A percentile compares a stretch with the other conserved stretches of the same genome.
These are phyloP conservation scores for Metschnikowia shivogae DNA, from an alignment of 805 yeast genomes.

Conservation along the genomic window DNA sequence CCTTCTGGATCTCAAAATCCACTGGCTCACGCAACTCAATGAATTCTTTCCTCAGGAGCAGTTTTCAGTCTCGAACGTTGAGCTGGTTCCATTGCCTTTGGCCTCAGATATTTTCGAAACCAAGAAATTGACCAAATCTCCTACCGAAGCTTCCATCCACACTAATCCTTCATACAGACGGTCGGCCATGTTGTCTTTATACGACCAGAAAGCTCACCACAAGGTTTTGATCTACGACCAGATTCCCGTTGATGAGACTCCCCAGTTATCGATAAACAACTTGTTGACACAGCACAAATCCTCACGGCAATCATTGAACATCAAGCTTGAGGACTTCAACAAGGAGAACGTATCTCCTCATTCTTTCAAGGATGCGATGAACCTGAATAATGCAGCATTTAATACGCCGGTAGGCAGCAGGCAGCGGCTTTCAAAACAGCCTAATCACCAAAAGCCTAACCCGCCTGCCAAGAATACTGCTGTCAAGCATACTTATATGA, in stretches of 20 bases:
- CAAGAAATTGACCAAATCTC: conserved; percentile 27
- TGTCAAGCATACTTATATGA: conserved; percentile 34
- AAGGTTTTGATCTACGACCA: conserved; percentile 33
- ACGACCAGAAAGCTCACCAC: conserved; percentile 35
- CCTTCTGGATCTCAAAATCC: conserved; percentile 36
- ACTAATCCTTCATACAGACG: conserved; percentile 43
- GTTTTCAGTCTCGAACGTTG: conserved; percentile 13
- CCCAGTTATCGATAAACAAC: conserved; percentile 37
- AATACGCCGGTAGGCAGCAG: not conserved
- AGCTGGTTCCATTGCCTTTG: conserved; percentile 21
- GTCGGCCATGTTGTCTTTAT: conserved; percentile 43
- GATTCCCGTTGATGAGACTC: conserved; percentile 26
- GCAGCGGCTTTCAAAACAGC: conserved; percentile 5
- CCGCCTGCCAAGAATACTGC: conserved; percentile 1
- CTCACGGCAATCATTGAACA: conserved; percentile 30
- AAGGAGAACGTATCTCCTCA: conserved; percentile 7
- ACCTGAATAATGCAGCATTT: not conserved
- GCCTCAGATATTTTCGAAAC: conserved; percentile 21
- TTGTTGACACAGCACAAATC: conserved; percentile 37
- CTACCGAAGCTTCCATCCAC: conserved; percentile 36
- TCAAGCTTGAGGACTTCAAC: conserved; percentile 23
- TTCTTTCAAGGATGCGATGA: not conserved
- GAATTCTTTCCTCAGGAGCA: conserved; percentile 29
- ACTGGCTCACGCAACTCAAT: conserved; percentile 33
- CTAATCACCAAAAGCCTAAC: conserved; percentile 2